A percentile compares a stretch with the other conserved stretches of the same genome.
phyloP scores from a whole-genome alignment of 2,329 filamentous ascomycete species.

The Fusarium sp. region DNA sequence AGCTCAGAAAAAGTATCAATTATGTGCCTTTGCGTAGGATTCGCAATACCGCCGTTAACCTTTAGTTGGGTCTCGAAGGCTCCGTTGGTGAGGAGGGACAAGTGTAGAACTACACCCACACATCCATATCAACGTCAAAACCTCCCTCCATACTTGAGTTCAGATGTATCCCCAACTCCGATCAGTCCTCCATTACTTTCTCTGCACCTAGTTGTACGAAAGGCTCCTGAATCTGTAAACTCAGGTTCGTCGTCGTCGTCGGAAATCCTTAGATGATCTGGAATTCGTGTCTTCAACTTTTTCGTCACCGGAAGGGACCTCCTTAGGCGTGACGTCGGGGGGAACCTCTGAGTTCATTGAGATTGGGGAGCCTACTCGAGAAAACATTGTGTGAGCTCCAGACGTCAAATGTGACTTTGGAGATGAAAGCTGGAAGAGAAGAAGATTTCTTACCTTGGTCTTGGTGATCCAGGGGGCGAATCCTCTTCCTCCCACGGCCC shows the following conservation, averaged over 20 bases:
- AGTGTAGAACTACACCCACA: neutral
- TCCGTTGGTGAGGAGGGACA: too few relatives aligned
- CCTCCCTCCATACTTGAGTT: neutral
- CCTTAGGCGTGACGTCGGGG: neutral
- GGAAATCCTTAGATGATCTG: neutral
- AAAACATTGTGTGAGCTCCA: neutral
- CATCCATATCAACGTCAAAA: neutral
- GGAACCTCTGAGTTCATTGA: neutral
- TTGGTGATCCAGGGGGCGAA: neutral
- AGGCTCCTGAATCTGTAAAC: neutral
- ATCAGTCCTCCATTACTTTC: neutral
- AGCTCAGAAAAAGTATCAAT: neutral
- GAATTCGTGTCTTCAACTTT: neutral
- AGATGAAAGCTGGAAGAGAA: neutral
- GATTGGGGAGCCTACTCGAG: neutral
- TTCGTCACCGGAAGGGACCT: neutral
- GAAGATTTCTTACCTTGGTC: neutral
- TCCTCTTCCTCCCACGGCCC: rapidly evolving
- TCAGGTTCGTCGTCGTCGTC: neutral
- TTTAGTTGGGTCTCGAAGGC: neutral
- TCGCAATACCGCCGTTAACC: neutral
- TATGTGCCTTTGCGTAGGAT: too few relatives aligned
- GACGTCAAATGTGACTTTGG: neutral
- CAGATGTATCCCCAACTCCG: neutral
- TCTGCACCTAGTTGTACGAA: neutral